Evolutionary conservation across 2,329 filamentous ascomycete genomes (phyloP).

Genomic region (Aspergillus piperis): DNA sequence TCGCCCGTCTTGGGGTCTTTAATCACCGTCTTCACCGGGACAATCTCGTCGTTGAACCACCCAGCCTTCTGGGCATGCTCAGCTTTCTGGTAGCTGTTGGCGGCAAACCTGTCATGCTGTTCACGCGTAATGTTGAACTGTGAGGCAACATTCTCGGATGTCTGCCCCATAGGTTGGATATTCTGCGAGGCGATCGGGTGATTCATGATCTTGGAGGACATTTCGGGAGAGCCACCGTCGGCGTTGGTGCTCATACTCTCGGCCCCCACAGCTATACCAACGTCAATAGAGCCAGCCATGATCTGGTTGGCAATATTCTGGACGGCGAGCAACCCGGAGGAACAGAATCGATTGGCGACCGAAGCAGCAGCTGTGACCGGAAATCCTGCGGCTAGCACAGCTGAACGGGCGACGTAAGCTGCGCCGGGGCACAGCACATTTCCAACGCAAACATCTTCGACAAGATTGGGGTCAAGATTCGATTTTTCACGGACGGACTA

Average conservation of each 20-base stretch:
- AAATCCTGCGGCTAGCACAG: conserved; percentile 82
- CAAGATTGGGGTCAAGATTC: conserved; percentile 78
- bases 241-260: conserved; percentile 92
- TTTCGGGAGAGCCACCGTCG: conserved; percentile 76
- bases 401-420: conserved; percentile 86
- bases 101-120: conserved; percentile 81
- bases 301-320: conserved; percentile 94
- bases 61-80: conserved; percentile 76
- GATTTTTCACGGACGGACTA: conserved; percentile 76
- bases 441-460: conserved; percentile 88
- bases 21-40: conserved; percentile 76
- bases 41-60: conserved; percentile 84
- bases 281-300: conserved; percentile 81
- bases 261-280: conserved; percentile 86
- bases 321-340: conserved; percentile 82
- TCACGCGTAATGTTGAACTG: conserved; percentile 69
- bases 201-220: conserved; percentile 75
- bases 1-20: conserved; percentile 88
- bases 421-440: conserved; percentile 84
- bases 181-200: conserved; percentile 82
- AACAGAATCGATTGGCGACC: conserved; percentile 87
- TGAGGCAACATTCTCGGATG: conserved; percentile 90
- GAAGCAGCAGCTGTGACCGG: conserved; percentile 76
- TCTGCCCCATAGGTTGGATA: conserved; percentile 88
- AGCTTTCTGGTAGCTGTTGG: conserved; percentile 82